These are phyloP conservation scores for Penicillium goetzii DNA, from an alignment of 495 filamentous ascomycete species.

Conservation along the genomic window DNA sequence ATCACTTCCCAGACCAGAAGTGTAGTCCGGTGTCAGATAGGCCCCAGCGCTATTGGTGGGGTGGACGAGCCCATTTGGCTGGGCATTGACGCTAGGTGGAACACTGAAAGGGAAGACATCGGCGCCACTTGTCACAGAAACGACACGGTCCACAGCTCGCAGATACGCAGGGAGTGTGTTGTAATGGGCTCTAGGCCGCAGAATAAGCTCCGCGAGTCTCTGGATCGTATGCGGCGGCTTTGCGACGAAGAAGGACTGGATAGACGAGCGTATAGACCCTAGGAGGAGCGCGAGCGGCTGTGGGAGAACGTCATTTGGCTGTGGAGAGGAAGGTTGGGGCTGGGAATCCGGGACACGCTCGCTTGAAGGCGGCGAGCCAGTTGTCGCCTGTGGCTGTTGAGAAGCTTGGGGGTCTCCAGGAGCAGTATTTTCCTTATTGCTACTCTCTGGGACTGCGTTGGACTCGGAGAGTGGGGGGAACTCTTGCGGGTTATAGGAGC, in stretches of 20 bases:
- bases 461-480: conserved; percentile 38
- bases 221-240: conserved; percentile 93
- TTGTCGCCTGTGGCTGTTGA: conserved; percentile 34
- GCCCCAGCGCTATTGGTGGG: conserved; percentile 34
- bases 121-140: conserved; percentile 83
- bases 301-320: conserved; percentile 58
- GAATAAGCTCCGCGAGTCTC: conserved; percentile 88
- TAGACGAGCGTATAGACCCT: conserved; percentile 65
- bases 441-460: conserved; percentile 39
- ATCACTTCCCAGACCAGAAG: conserved; percentile 68
- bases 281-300: conserved; percentile 65
- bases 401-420: conserved; percentile 38
- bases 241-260: conserved; percentile 67
- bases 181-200: conserved; percentile 78
- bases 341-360: conserved; percentile 52
- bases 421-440: conserved; percentile 59
- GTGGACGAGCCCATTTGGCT: conserved; percentile 47
- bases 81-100: conserved; percentile 53
- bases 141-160: conserved; percentile 86
- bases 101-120: conserved; percentile 81
- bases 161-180: conserved; percentile 79
- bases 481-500: conserved; percentile 30
- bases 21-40: conserved; percentile 33
- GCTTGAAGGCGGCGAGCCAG: conserved; percentile 41
- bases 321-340: conserved; percentile 45